These are phyloP conservation scores for Incumbomyces delicatus DNA, from an alignment of 2,329 filamentous ascomycete genomes.

Conservation along the genomic window DNA sequence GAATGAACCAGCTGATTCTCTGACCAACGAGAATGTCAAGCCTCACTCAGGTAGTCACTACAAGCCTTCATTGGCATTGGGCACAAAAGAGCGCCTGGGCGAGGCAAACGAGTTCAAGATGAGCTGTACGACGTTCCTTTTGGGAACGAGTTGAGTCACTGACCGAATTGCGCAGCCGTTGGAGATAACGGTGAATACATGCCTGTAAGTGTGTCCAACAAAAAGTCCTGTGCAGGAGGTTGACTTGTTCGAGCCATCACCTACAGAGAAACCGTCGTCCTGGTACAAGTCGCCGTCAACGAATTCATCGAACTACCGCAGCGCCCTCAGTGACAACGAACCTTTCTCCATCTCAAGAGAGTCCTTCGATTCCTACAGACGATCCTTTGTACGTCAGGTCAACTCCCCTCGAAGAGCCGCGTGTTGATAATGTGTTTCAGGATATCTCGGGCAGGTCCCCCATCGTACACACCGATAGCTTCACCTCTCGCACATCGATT, in stretches of 20 bases:
- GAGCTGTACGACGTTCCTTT: slow-evolving; percentile 50
- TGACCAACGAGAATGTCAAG: slow-evolving; percentile 46
- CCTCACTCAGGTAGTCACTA: slow-evolving; percentile 34
- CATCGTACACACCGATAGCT: slow-evolving; percentile 49
- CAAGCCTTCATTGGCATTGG: slow-evolving; percentile 52
- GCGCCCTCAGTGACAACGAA: slow-evolving; percentile 70
- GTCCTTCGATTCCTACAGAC: slow-evolving; percentile 91
- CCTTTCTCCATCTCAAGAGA: slow-evolving; percentile 92
- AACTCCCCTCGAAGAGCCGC: neutral
- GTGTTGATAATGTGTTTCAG: slow-evolving; percentile 36
- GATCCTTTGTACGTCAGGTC: slow-evolving; percentile 68
- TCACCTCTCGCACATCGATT: slow-evolving; percentile 63
- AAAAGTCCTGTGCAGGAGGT: slow-evolving; percentile 4
- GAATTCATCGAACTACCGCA: slow-evolving; percentile 44
- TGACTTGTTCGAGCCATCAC: slow-evolving; percentile 59
- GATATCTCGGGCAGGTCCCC: slow-evolving; percentile 86
- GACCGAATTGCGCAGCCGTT: slow-evolving; percentile 54
- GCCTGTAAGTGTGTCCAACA: slow-evolving; percentile 51
- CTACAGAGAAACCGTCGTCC: slow-evolving; percentile 70
- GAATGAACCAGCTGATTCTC: slow-evolving; percentile 28
- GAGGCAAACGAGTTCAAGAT: slow-evolving; percentile 68
- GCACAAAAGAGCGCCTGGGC: slow-evolving; percentile 51
- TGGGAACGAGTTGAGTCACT: slow-evolving; percentile 11
- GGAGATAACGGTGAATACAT: slow-evolving; percentile 93
- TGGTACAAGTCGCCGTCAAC: slow-evolving; percentile 53